Percentiles rank a stretch among this genome's conserved stretches.
These are phyloP conservation scores for Pseudotsuga menziesii DNA, from an alignment of 75 land plant genomes.

Conservation along the genomic window DNA sequence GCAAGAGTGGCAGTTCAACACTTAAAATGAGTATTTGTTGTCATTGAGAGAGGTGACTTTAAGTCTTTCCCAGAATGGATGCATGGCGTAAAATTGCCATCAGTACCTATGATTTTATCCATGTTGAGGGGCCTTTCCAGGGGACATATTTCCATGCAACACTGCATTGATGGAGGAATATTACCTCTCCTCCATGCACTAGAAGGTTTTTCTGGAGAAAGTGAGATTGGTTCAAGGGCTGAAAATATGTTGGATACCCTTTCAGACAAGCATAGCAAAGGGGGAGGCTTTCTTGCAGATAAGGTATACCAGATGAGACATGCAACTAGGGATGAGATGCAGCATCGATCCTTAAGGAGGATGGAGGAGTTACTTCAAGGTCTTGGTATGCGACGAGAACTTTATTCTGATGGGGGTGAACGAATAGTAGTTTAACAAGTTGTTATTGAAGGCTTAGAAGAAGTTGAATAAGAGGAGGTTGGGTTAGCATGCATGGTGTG, in stretches of 20 bases:
- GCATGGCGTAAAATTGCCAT: slow-evolving; percentile 63
- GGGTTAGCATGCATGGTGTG: too few relatives aligned
- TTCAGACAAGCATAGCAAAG: slow-evolving; percentile 74
- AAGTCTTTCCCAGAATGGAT: slow-evolving; percentile 75
- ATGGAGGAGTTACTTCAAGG: slow-evolving; percentile 83
- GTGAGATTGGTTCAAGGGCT: slow-evolving; percentile 92
- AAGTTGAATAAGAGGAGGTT: too few relatives aligned
- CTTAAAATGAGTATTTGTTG: slow-evolving; percentile 61
- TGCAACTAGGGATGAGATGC: slow-evolving; percentile 93
- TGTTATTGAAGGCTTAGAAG: too few relatives aligned
- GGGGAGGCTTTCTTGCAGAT: slow-evolving; percentile 81
- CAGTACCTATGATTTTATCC: slow-evolving; percentile 84
- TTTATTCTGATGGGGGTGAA: slow-evolving; percentile 86
- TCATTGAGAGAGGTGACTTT: slow-evolving; percentile 50
- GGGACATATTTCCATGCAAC: slow-evolving; percentile 77
- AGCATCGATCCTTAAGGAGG: slow-evolving; percentile 72
- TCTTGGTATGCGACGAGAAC: slow-evolving; percentile 81
- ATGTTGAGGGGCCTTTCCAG: slow-evolving; percentile 86
- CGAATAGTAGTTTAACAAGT: too few relatives aligned
- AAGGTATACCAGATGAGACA: slow-evolving; percentile 61
- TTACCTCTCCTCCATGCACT: slow-evolving; percentile 88
- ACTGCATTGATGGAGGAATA: slow-evolving; percentile 63
- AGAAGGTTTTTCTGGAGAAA: slow-evolving; percentile 94
- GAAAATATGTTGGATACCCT: slow-evolving; percentile 91
- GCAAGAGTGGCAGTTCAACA: too few relatives aligned